Evolutionary conservation across 1,284 basidiomycete genomes (phyloP).

Genomic region (Cystobasidium pallidum): DNA sequence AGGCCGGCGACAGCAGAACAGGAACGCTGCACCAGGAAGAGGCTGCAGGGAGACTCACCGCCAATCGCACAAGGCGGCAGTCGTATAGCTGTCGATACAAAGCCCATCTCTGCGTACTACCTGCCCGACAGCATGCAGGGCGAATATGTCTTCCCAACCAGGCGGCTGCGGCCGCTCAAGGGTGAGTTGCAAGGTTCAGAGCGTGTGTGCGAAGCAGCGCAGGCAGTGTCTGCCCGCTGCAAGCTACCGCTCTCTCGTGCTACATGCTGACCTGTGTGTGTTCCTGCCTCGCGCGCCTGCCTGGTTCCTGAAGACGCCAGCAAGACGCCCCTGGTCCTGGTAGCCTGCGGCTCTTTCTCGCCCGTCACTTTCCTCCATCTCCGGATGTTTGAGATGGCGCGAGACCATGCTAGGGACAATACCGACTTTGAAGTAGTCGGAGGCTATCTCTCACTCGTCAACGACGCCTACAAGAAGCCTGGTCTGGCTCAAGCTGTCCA

Average conservation of each 20-base stretch:
- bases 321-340: constrained; percentile 54
- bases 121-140: constrained; percentile 35
- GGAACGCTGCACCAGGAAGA: neutral
- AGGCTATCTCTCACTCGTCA: constrained; percentile 54
- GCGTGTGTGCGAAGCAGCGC: neutral
- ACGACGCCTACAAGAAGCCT: constrained; percentile 54
- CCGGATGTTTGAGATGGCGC: constrained; percentile 55
- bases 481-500: constrained; percentile 52
- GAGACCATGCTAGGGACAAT: constrained; percentile 52
- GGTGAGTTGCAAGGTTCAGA: constrained; percentile 10
- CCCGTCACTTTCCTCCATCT: constrained; percentile 55
- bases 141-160: constrained; percentile 44
- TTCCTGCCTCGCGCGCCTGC: too few relatives aligned
- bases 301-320: constrained; percentile 40
- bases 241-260: too few relatives aligned
- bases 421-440: constrained; percentile 52
- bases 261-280: neutral
- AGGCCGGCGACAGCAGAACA: neutral
- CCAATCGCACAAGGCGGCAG: too few relatives aligned
- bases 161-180: constrained; percentile 20
- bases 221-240: too few relatives aligned
- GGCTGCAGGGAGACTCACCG: neutral
- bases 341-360: constrained; percentile 54
- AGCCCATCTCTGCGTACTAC: too few relatives aligned
- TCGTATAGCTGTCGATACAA: too few relatives aligned